Evolutionary conservation across 2,329 filamentous ascomycete genomes (phyloP).

Genomic region (Hypoxylon sp.): DNA sequence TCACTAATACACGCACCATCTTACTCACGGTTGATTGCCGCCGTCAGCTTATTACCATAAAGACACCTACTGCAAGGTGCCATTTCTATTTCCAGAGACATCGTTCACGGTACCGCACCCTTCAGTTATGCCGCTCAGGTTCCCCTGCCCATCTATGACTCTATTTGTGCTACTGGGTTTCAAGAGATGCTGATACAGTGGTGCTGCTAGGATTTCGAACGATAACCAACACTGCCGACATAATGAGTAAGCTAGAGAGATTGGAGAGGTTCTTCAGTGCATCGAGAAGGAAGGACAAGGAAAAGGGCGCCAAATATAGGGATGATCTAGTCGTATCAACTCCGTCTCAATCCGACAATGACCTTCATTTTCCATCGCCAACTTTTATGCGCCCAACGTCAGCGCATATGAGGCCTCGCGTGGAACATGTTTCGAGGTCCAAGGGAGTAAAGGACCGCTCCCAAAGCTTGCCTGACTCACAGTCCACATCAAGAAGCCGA

Average conservation of each 20-base stretch:
- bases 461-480: slow-evolving; percentile 39
- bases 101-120: background rate
- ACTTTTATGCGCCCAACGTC: slow-evolving; percentile 63
- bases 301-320: slow-evolving; percentile 38
- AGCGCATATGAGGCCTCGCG: slow-evolving; percentile 64
- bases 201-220: background rate
- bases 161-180: background rate
- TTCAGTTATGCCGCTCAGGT: background rate
- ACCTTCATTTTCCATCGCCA: slow-evolving; percentile 43
- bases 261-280: slow-evolving; percentile 60
- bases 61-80: background rate
- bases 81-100: background rate
- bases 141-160: background rate
- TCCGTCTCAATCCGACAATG: slow-evolving; percentile 24
- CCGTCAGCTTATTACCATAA: background rate
- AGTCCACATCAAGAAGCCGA: slow-evolving; percentile 32
- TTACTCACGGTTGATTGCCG: slow-evolving; percentile 6
- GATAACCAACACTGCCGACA: slow-evolving; percentile 40
- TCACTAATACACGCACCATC: background rate
- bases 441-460: slow-evolving; percentile 37
- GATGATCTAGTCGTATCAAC: slow-evolving; percentile 22
- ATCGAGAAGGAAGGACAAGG: slow-evolving; percentile 50
- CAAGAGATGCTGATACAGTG: slow-evolving; percentile 12
- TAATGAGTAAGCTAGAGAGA: slow-evolving; percentile 58
- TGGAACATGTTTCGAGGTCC: slow-evolving; percentile 55